Base-by-base conservation (phyloP, 2,329 filamentous ascomycete genomes). In the Colletotrichum paranaense region DNA sequence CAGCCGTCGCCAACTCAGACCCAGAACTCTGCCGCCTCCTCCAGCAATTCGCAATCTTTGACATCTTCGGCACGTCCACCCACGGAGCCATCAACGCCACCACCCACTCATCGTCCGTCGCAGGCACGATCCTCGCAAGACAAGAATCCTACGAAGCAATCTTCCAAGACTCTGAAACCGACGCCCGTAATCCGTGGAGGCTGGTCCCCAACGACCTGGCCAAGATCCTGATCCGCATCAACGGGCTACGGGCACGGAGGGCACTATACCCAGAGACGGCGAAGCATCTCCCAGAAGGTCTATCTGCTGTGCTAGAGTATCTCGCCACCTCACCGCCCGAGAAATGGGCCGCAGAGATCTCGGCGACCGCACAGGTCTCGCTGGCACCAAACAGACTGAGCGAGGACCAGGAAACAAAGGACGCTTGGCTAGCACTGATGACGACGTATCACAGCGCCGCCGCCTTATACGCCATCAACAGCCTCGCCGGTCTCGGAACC, bases 371-470 rank as follows among this genome's bases (percentile, higher is more conserved):
- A 9, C 38, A 28, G 1, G 38, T 30, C 32, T 68, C 38, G 59
- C 16, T 63, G 30, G 38, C 35, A 11, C 58, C 65, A 1, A 46
- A 4, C 5, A 6, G 35, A 0, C 16, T 72, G 53, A 49, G 65
- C 9, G 53, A 63, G 2, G 69, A 68, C 14, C 9, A 30, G 0
- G 24, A 64, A 0, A 63, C 38, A 0, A 68, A 52, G 8, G 12
- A 30, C 11, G 65, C 69, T 1, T 68, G 53, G 69, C 2, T 7
- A 9, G 69, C 65, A 1, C 24, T 72, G 14, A 68, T 68, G 69
- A 42, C 58, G 7, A 55, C 69, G 0, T 68, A 59, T 53, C 7
- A 38, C 24, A 62, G 22, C n/a, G 69, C 59, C 6, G n/a, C 57
- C 7, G 32, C 56, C 0, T 22, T 64, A 0, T 63, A 68, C 4